phyloP scores from a whole-genome alignment of 2,329 filamentous ascomycete genomes.

The Epicoccum sorghinum region DNA sequence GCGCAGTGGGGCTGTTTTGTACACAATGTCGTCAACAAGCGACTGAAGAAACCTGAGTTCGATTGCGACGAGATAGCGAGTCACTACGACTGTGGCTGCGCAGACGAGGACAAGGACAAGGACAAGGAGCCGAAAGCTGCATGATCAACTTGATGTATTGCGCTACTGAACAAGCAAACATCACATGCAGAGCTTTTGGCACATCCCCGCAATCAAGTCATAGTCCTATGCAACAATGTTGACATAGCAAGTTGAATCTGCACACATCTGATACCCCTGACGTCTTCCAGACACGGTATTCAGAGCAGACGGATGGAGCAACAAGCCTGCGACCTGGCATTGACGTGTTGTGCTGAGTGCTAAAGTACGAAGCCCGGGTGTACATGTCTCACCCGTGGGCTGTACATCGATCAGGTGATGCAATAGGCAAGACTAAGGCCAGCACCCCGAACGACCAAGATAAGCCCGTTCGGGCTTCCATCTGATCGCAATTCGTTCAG shows the following conservation, averaged over 20 bases:
- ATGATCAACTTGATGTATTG: conserved; percentile 17
- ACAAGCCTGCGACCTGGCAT: neutral
- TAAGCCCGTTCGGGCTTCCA: conserved; percentile 22
- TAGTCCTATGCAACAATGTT: neutral
- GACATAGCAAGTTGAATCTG: too few relatives aligned
- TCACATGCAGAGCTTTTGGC: conserved; percentile 3
- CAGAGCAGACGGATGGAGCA: neutral
- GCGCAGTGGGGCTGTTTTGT: conserved; percentile 71
- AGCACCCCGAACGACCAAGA: conserved; percentile 21
- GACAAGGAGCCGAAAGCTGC: conserved; percentile 38
- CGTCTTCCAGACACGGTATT: too few relatives aligned
- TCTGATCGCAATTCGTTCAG: conserved; percentile 22
- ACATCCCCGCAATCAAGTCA: too few relatives aligned
- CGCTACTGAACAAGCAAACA: conserved; percentile 21
- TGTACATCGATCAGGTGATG: conserved; percentile 4
- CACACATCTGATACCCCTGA: too few relatives aligned
- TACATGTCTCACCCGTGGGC: conserved; percentile 3
- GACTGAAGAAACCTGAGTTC: conserved; percentile 65
- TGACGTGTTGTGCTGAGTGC: neutral
- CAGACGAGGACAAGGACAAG: conserved; percentile 61
- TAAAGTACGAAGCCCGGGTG: neutral
- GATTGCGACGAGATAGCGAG: conserved; percentile 70
- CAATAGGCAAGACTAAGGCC: conserved; percentile 1
- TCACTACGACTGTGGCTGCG: conserved; percentile 71
- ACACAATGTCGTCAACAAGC: conserved; percentile 70